Percentiles rank a stretch among this genome's conserved stretches.
Conservation (phyloP, 306 rosid genomes). For the Vicia sativa region DNA sequence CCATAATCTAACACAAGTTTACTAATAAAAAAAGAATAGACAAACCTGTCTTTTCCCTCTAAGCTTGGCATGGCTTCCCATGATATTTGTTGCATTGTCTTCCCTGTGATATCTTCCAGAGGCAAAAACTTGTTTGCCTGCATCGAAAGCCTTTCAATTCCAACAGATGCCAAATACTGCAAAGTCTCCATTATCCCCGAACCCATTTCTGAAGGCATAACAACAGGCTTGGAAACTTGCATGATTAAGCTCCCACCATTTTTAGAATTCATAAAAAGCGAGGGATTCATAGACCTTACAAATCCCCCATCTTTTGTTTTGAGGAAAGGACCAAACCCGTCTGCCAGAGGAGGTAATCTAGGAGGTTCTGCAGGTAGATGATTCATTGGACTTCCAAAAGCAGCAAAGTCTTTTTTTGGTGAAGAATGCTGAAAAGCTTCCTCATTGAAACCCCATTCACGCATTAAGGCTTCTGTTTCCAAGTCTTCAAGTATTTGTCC, state of each 20-base stretch:
- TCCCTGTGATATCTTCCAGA: conserved; percentile 87
- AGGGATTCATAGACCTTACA: conserved; percentile 79
- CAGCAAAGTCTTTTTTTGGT: conserved; percentile 50
- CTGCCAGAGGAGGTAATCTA: conserved; percentile 78
- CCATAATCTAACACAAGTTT: conserved; percentile 3
- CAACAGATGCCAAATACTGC: conserved; percentile 75
- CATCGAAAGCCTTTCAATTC: conserved; percentile 92
- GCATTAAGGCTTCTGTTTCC: conserved; percentile 89
- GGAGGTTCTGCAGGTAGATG: conserved; percentile 54
- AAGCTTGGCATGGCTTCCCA: conserved; percentile 71
- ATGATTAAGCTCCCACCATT: conserved; percentile 71
- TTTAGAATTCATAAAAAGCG: conserved; percentile 64
- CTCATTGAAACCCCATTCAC: conserved; percentile 85
- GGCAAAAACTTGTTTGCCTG: conserved; percentile 94
- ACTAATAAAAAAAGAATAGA: conserved; percentile 27
- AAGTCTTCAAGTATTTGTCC: conserved; percentile 74
- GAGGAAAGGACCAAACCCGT: conserved; percentile 78
- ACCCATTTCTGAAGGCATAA: conserved; percentile 94
- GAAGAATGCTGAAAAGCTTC: conserved; percentile 82
- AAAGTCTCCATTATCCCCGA: conserved; percentile 77
- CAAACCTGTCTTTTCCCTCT: conserved; percentile 67
- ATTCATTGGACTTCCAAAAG: conserved; percentile 73
- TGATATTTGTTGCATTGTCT: conserved; percentile 87
- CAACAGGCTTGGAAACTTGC: conserved; percentile 92
- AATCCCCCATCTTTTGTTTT: conserved; percentile 86